Evolutionary conservation across 371 early-diverging fungal species (phyloP).

Genomic region (Gilbertella persicaria): DNA sequence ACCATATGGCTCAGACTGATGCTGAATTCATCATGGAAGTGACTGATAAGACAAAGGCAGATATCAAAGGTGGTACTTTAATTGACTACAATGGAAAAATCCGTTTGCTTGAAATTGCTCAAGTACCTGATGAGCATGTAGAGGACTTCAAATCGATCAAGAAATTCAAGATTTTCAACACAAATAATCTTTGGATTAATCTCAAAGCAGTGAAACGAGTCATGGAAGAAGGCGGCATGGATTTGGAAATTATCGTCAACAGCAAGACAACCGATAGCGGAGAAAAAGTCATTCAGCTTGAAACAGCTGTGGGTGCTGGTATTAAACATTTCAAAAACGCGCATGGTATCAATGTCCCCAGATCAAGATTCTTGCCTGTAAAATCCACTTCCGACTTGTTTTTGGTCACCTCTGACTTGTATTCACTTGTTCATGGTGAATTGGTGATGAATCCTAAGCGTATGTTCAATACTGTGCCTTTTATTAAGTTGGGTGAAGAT

Average conservation of each 20-base stretch:
- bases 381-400: conserved; percentile 98
- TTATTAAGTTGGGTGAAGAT: conserved; percentile 96
- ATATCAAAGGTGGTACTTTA: conserved; percentile 99
- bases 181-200: conserved; percentile 98
- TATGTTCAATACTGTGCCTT: conserved; percentile 89
- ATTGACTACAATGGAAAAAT: conserved; percentile 95
- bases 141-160: conserved; percentile 99
- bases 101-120: conserved; percentile 97
- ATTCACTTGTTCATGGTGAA: conserved; percentile 90
- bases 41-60: conserved; percentile 99
- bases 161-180: conserved; percentile 99
- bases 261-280: conserved; percentile 95
- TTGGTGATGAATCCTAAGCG: conserved; percentile 91
- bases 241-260: conserved; percentile 97
- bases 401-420: conserved; percentile 95
- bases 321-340: conserved; percentile 98
- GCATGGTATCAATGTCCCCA: conserved; percentile 97
- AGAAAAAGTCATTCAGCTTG: conserved; percentile 97
- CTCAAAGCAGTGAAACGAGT: conserved; percentile 95
- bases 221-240: conserved; percentile 76
- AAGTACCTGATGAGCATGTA: conserved; percentile 94
- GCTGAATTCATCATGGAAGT: conserved; percentile 99
- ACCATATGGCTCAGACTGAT: conserved; percentile 85
- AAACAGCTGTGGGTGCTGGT: conserved; percentile 99
- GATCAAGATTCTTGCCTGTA: conserved; percentile 98